Conservation (phyloP, 2,329 filamentous ascomycete genomes). For the Fusarium papillatum region DNA sequence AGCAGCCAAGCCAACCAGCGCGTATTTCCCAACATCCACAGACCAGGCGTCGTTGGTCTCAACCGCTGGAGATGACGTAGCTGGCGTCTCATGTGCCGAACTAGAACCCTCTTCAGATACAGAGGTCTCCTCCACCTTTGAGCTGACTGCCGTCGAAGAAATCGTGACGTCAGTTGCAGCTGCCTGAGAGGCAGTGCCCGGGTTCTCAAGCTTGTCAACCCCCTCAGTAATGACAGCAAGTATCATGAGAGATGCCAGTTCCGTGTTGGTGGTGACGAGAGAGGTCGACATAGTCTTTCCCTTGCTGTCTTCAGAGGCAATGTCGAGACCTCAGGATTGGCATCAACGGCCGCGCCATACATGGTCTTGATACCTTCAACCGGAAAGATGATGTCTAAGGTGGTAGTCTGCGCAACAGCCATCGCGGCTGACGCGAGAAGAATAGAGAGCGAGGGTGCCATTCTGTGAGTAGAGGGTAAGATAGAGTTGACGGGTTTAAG, state of each 20-base stretch:
- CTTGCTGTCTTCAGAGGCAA: neutral
- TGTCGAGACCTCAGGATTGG: neutral
- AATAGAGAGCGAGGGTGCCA: neutral
- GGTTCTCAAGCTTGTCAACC: neutral
- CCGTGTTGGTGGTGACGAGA: neutral
- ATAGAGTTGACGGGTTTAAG: rapidly evolving
- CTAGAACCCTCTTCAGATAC: neutral
- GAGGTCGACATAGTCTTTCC: neutral
- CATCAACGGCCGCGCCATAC: neutral
- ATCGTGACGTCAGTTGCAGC: neutral
- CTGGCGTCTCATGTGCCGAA: neutral
- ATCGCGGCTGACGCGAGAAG: neutral
- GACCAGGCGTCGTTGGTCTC: neutral
- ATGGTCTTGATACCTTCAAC: neutral
- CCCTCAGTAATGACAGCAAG: neutral
- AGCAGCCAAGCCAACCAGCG: neutral
- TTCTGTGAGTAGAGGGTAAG: neutral
- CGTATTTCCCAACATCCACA: neutral
- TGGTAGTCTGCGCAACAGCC: neutral
- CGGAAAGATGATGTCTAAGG: neutral
- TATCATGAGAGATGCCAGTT: neutral
- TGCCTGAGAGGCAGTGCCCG: neutral
- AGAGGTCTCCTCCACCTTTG: neutral
- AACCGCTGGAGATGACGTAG: neutral
- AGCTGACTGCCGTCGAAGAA: neutral